Evolutionary conservation across 169 alveolate genomes (phyloP).

Genomic region (Plasmodium inui): DNA sequence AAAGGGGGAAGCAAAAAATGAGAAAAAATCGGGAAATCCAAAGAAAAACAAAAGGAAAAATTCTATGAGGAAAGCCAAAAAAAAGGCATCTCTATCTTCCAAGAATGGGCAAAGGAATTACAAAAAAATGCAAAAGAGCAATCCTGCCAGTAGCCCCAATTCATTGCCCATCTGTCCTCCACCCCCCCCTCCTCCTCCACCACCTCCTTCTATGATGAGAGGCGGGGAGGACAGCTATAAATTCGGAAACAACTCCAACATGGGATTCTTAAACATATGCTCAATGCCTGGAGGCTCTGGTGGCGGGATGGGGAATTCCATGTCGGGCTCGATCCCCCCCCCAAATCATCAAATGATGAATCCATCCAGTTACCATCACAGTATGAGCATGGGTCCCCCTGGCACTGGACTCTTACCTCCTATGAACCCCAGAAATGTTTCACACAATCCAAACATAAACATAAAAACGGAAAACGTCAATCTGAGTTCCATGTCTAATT

Average conservation of each 20-base stretch:
- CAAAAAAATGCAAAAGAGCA: conserved; percentile 8
- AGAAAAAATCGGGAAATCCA: conserved; percentile 12
- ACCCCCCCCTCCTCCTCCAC: conserved; percentile 63
- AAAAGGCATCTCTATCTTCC: conserved; percentile 24
- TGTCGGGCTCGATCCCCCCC: neutral
- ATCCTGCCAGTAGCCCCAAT: conserved; percentile 2
- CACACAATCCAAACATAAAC: conserved; percentile 12
- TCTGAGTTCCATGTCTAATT: neutral
- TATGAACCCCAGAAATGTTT: neutral
- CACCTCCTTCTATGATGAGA: conserved; percentile 37
- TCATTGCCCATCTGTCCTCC: conserved; percentile 17
- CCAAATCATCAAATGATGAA: neutral
- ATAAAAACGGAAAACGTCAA: conserved; percentile 26
- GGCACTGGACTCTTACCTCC: neutral
- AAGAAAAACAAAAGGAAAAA: conserved; percentile 27
- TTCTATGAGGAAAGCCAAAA: conserved; percentile 20
- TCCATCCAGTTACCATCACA: conserved; percentile 6
- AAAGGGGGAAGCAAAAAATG: conserved; percentile 12
- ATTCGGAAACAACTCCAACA: neutral
- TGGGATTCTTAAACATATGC: neutral
- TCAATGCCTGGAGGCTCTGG: neutral
- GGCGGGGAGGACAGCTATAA: conserved; percentile 16
- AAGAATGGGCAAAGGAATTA: conserved; percentile 32
- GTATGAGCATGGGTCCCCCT: neutral
- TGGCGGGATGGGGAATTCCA: neutral